phyloP scores from a whole-genome alignment of 495 filamentous ascomycete genomes.

The Podospora australis region DNA sequence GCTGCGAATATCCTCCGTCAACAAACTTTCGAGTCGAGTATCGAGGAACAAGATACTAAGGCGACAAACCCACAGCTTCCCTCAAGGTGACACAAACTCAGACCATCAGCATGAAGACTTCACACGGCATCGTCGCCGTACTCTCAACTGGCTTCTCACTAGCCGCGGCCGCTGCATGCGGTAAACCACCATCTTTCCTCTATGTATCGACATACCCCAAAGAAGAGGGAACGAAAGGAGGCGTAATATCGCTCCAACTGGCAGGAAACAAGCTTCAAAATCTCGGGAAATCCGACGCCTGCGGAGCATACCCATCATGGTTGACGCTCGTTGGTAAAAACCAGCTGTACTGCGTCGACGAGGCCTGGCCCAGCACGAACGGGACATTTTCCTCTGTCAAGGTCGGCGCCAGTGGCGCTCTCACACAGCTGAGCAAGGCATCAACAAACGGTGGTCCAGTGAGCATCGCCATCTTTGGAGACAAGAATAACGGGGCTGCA shows the following conservation, averaged over 20 bases:
- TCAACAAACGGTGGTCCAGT: slow-evolving; percentile 37
- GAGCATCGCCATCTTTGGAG: slow-evolving; percentile 38
- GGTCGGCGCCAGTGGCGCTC: slow-evolving; percentile 30
- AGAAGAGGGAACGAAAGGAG: background rate
- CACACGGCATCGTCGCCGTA: slow-evolving; percentile 2
- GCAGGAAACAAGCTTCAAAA: slow-evolving; percentile 20
- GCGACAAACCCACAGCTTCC: no score
- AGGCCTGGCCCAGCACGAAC: slow-evolving; percentile 34
- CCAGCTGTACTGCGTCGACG: slow-evolving; percentile 57
- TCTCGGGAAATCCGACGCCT: slow-evolving; percentile 40
- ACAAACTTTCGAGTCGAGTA: no score
- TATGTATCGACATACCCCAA: slow-evolving; percentile 9
- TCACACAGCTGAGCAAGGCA: slow-evolving; percentile 31
- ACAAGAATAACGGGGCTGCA: slow-evolving; percentile 33
- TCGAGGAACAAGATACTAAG: no score
- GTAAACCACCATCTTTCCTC: background rate
- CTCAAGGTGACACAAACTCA: background rate
- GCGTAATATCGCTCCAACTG: slow-evolving; percentile 48
- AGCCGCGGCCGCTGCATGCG: slow-evolving; percentile 4
- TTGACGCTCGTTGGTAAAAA: slow-evolving; percentile 44
- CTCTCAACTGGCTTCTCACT: slow-evolving; percentile 8
- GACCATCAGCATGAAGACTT: slow-evolving; percentile 5
- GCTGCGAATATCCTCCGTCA: no score
- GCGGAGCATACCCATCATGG: slow-evolving; percentile 54
- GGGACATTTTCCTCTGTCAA: slow-evolving; percentile 41